Evolutionary conservation across 129 eudicot species (phyloP).

Genomic region (Ambrosia trifida): DNA sequence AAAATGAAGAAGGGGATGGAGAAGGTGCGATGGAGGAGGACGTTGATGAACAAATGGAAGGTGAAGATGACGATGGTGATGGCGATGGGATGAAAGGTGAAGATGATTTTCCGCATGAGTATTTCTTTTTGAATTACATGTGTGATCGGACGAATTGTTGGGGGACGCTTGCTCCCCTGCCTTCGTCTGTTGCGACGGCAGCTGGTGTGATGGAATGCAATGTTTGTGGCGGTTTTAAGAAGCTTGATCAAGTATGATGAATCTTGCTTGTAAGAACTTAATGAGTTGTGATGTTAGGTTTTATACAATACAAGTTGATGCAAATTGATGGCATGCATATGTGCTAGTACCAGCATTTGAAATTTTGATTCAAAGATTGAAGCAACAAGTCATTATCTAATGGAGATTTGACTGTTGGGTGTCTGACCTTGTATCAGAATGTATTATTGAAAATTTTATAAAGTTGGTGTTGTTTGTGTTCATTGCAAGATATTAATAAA

Average conservation of each 20-base stretch:
- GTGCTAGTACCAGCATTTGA: too few species aligned
- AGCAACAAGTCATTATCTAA: too few species aligned
- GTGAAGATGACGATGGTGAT: constrained; percentile 28
- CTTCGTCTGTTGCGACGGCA: constrained; percentile 42
- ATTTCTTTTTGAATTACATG: constrained; percentile 83
- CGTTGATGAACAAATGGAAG: constrained; percentile 41
- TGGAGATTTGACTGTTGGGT: too few species aligned
- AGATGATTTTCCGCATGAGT: constrained; percentile 81
- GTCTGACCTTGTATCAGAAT: too few species aligned
- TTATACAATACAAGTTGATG: neutral
- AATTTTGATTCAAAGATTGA: too few species aligned
- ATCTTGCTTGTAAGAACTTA: constrained; percentile 5
- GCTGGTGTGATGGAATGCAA: constrained; percentile 68
- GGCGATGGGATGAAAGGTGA: constrained; percentile 35
- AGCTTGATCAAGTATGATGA: constrained; percentile 34
- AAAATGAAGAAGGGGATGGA: constrained; percentile 26
- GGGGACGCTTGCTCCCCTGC: constrained; percentile 92
- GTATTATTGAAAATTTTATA: too few species aligned
- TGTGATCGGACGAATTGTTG: constrained; percentile 77
- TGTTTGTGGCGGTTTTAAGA: constrained; percentile 68
- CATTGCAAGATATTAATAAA: too few species aligned
- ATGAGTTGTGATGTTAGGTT: neutral
- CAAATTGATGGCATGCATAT: neutral
- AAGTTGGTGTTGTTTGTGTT: too few species aligned
- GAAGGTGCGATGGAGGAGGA: constrained; percentile 46